Percentiles rank a stretch among this genome's conserved stretches.
Conservation (phyloP, 495 filamentous ascomycete species). For the Mytilinidion resinicola region DNA sequence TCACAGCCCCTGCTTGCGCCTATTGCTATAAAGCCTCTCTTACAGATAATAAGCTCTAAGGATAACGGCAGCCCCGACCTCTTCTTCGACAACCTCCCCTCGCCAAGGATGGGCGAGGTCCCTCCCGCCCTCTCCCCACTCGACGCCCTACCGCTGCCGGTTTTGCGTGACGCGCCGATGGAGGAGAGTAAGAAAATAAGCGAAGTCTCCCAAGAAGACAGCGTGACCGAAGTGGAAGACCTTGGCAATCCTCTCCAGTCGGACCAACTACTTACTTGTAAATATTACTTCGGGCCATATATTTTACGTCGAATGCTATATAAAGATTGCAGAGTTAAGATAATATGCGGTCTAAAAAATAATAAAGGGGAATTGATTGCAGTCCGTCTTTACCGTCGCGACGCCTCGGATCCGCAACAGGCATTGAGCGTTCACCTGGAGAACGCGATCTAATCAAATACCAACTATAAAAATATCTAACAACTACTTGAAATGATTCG, state of each 20-base stretch:
- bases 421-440: constrained; percentile 64
- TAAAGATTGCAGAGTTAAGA: constrained; percentile 97
- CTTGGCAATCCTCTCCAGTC: no score
- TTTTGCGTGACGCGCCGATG: neutral
- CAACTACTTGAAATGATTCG: constrained; percentile 96
- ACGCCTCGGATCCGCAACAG: constrained; percentile 64
- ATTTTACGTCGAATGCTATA: constrained; percentile 91
- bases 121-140: no score
- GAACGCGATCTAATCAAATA: constrained; percentile 76
- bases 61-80: no score
- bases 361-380: constrained; percentile 91
- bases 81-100: no score
- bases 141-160: no score
- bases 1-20: no score
- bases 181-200: neutral
- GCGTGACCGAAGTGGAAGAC: no score
- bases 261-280: no score
- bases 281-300: constrained; percentile 69
- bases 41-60: no score
- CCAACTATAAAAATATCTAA: constrained; percentile 92
- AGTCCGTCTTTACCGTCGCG: constrained; percentile 88
- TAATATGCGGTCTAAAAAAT: constrained; percentile 96
- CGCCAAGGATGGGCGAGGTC: no score
- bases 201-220: neutral
- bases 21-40: no score